Evolutionary conservation across 495 filamentous ascomycete genomes (phyloP).

Genomic region (Neurospora sp.): DNA sequence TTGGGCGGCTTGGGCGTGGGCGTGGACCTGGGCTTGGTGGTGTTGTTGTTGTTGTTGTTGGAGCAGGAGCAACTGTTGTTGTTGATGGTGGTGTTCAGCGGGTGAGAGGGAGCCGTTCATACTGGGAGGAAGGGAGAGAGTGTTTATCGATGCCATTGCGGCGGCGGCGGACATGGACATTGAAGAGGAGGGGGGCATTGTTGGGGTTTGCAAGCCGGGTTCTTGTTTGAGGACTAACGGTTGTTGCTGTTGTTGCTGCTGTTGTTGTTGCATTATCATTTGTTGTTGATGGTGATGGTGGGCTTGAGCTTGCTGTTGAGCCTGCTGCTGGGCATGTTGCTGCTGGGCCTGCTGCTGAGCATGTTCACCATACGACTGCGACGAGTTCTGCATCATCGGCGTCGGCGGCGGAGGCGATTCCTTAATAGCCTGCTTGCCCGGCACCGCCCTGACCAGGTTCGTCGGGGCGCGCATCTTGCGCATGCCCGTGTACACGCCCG

Average conservation of each 20-base stretch:
- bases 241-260: background rate
- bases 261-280: background rate
- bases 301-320: background rate
- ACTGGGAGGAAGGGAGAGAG: background rate
- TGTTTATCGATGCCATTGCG: background rate
- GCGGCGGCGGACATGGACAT: background rate
- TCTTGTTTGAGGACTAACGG: conserved; percentile 1
- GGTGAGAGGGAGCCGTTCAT: background rate
- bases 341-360: background rate
- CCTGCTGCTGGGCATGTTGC: background rate
- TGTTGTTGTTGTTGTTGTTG: background rate
- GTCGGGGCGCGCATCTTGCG: conserved; percentile 39
- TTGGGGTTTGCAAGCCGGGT: background rate
- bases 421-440: conserved; percentile 28
- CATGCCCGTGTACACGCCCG: conserved; percentile 30
- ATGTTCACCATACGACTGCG: background rate
- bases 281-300: conserved; percentile 11
- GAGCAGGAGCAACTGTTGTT: background rate
- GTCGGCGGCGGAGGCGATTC: conserved; percentile 18
- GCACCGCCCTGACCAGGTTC: conserved; percentile 23
- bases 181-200: background rate
- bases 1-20: background rate
- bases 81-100: background rate
- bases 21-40: background rate
- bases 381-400: background rate